Evolutionary conservation across 2,329 filamentous ascomycete genomes (phyloP), one percentile per base, ranked within the genome.

Genomic region (Aquanectria penicillioides): DNA sequence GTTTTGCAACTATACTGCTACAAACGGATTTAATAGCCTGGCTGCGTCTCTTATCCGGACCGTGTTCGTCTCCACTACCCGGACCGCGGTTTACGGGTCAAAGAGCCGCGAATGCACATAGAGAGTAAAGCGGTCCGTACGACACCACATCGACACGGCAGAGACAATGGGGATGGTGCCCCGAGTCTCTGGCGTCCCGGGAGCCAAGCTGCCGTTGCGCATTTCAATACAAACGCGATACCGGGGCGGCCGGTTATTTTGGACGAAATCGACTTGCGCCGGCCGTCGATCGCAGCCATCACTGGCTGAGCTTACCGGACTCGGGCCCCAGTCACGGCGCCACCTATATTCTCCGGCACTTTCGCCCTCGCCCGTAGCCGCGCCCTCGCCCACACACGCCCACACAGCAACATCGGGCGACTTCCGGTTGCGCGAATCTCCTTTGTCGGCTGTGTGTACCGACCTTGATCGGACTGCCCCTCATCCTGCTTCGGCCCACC

Each of bases 381-480:
- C 34, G 49, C 53, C 44, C 44, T 34, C 34, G 20, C 18, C 20
- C 56, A 20, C 59, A 53, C 33, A 31, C 40, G 37, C 38, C 33
- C 34, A 23, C 56, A 60, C 59, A 58, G 57, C 65, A 51, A 53
- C 52, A 58, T 69, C 67, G 57, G 43, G 31, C 25, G 52, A 17
- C 46, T 60, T 57, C 56, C 47, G 56, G 41, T 56, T 60, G 68
- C 67, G 63, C 61, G 66, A 63, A 58, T 57, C 67, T 69, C 34
- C 64, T 56, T 50, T 65, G 58, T 62, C 66, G 47, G 57, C 56
- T 46, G 67, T 60, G 55, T 44, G 55, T 57, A 54, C 58, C 63
- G 66, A 57, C 50, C 57, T 57, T 65, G 34, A 57, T 65, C 59
- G 53, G 52, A 41, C 52, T 65, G 66, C 68, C 65, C 68, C 68